Evolutionary conservation across 2,329 filamentous ascomycete genomes (phyloP), one percentile per base, ranked within the genome.

Genomic region (Neonectria ditissima): DNA sequence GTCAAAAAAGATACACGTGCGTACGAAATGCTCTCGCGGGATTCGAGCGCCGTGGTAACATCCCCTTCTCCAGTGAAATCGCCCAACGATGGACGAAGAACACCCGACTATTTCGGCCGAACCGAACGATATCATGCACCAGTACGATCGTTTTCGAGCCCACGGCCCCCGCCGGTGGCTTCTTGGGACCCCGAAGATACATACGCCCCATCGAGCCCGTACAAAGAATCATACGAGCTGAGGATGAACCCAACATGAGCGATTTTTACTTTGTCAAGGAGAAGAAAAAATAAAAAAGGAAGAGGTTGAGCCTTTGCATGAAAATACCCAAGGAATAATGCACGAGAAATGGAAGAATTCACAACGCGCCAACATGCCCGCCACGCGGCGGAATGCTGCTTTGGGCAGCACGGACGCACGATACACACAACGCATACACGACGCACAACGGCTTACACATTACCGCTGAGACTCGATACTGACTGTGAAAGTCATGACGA

Each of bases 11-110:
- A 90, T 72, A 84, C 83, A 76, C 87, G 88, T 81, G 88, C 90
- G 78, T 94, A 94, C 83, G 92, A 94, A 84, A 94, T 94, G 91
- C 89, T 94, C 72, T 87, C 86, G 70, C 83, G 82, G 78, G 86
- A 86, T 72, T 81, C 82, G 77, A 84, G 81, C 78, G 78, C 82
- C 71, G 77, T 81, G 80, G 80, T 86, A 83, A 87, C 85, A 80
- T 82, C 84, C 67, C 73, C 80, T 73, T 79, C 77, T 76, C 75
- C 79, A 76, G 77, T 74, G 69, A 80, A 75, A 74, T 76, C 74
- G 18, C 67, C 74, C 59, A 74, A 74, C 53, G 55, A 66, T 51
- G 82, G 82, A 63, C 81, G 82, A 62, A 78, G 78, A 67, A 85
- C 83, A 14, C 83, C 84, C 60, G 86, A 88, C 71, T 87, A 85